A percentile compares a stretch with the other conserved stretches of the same genome.
Conservation (phyloP, 495 filamentous ascomycete genomes). For the Aspergillus affinis region DNA sequence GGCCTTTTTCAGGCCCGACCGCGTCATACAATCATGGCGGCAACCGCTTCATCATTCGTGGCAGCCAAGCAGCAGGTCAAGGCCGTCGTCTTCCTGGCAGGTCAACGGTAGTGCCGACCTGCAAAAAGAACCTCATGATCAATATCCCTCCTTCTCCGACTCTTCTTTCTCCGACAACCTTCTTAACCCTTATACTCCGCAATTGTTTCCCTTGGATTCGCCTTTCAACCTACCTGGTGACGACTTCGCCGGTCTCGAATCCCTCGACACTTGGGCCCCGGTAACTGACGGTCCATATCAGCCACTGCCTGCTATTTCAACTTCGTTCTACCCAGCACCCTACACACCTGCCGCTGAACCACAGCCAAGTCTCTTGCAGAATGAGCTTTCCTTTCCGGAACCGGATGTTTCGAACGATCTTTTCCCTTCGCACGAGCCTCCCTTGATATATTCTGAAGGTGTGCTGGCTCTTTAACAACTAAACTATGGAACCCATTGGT, state of each 20-base stretch:
- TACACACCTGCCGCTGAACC: slow-evolving; percentile 6
- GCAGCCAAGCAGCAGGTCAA: background rate
- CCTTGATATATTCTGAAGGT: slow-evolving; percentile 7
- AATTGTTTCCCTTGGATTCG: slow-evolving; percentile 6
- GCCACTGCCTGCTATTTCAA: slow-evolving; percentile 1
- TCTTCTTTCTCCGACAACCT: background rate
- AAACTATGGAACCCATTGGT: background rate
- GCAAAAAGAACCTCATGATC: background rate
- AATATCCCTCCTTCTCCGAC: background rate
- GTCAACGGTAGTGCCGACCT: slow-evolving; percentile 2
- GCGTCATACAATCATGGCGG: slow-evolving; percentile 10
- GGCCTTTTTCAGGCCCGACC: slow-evolving; percentile 10
- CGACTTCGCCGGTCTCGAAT: slow-evolving; percentile 9
- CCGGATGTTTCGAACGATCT: background rate
- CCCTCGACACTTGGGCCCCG: slow-evolving; percentile 4
- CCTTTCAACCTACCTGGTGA: slow-evolving; percentile 9
- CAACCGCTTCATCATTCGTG: slow-evolving; percentile 5
- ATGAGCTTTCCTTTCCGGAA: slow-evolving; percentile 3
- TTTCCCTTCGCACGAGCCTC: slow-evolving; percentile 3
- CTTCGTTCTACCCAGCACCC: slow-evolving; percentile 2
- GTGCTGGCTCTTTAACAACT: background rate
- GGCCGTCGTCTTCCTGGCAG: slow-evolving; percentile 4
- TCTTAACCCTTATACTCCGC: background rate
- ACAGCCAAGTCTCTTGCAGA: background rate
- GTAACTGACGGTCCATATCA: slow-evolving; percentile 2